A percentile compares a stretch with the other conserved stretches of the same genome.
phyloP scores from a whole-genome alignment of 2,329 filamentous ascomycete genomes.

The Cercospora sesami region DNA sequence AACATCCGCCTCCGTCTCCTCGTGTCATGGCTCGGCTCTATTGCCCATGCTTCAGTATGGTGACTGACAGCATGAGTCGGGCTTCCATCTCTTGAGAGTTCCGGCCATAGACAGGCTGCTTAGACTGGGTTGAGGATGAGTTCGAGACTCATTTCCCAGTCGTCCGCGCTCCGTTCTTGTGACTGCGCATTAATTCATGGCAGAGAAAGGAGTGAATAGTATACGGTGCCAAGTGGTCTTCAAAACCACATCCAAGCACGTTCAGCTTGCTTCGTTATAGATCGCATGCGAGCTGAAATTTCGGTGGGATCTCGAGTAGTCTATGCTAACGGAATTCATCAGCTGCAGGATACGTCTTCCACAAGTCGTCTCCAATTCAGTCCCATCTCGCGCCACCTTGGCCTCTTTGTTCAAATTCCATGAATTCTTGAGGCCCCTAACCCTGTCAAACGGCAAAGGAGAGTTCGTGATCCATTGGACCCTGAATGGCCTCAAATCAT shows the following conservation, averaged over 20 bases:
- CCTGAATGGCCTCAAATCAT: conserved; percentile 69
- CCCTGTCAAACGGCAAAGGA: conserved; percentile 82
- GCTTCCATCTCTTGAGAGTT: background rate
- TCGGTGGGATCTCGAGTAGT: background rate
- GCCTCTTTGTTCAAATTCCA: conserved; percentile 96
- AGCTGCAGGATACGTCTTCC: conserved; percentile 69
- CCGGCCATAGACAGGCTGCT: background rate
- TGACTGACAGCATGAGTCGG: background rate
- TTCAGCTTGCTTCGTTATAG: background rate
- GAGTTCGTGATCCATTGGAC: conserved; percentile 84
- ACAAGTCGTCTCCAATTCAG: conserved; percentile 80
- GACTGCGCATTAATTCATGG: background rate
- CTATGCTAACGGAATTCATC: background rate
- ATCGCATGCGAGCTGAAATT: background rate
- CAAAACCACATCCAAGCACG: background rate
- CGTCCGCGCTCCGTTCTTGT: background rate
- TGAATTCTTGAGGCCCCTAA: conserved; percentile 80
- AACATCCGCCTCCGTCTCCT: background rate
- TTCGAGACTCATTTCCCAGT: background rate
- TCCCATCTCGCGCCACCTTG: conserved; percentile 93
- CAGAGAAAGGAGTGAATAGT: background rate
- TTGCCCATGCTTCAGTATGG: background rate
- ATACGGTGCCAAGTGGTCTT: background rate
- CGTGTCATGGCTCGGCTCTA: background rate
- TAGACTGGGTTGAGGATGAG: background rate